Percentiles rank a stretch among this genome's conserved stretches.
Conservation (phyloP, 2,329 filamentous ascomycete genomes). For the Neonectria faginata region DNA sequence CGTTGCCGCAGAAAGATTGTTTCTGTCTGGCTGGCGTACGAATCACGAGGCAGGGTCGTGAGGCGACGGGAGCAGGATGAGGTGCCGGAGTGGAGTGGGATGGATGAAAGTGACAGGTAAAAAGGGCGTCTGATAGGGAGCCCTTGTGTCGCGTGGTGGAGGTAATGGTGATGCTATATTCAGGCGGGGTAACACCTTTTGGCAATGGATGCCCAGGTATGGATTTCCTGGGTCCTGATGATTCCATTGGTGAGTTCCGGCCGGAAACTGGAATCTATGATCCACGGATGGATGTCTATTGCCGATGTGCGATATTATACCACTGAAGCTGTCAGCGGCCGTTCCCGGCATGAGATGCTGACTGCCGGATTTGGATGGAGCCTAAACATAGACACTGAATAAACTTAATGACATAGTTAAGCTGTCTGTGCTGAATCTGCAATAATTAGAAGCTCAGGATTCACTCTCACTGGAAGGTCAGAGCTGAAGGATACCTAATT, state of each 20-base stretch:
- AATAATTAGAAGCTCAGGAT: background rate
- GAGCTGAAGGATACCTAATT: background rate
- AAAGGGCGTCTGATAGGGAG: conserved; percentile 2
- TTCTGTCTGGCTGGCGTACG: background rate
- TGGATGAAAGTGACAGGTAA: conserved; percentile 2
- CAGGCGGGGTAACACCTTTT: conserved; percentile 17
- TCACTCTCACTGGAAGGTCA: no score
- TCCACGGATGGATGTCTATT: background rate
- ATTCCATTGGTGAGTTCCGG: background rate
- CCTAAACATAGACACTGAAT: no score
- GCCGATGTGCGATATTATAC: background rate
- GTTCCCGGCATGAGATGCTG: background rate
- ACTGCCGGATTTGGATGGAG: no score
- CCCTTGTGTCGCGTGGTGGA: conserved; percentile 7
- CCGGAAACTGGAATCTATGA: background rate
- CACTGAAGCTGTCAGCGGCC: background rate
- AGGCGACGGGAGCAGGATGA: conserved; percentile 15
- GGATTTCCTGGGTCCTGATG: background rate
- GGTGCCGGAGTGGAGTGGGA: conserved; percentile 18
- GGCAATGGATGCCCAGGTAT: background rate
- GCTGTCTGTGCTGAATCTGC: background rate
- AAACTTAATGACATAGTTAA: no score
- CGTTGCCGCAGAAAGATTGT: conserved; percentile 8
- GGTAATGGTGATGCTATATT: conserved; percentile 21
- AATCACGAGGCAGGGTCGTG: conserved; percentile 4